phyloP scores from a whole-genome alignment of 768 basidiomycete genomes.

The Mycena maculata region DNA sequence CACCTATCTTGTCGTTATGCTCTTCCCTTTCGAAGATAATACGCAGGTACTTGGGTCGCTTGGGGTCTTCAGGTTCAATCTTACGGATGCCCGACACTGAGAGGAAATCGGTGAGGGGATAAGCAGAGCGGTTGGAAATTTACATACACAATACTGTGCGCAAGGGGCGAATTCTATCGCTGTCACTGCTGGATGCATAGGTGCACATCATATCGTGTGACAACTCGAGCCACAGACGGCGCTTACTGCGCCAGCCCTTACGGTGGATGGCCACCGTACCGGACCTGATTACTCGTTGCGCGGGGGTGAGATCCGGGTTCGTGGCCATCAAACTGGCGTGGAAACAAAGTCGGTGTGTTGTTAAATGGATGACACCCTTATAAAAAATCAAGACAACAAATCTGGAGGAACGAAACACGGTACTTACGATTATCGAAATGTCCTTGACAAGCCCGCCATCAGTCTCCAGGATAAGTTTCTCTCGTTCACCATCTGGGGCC shows the following conservation, averaged over 20 bases:
- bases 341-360: slow-evolving; percentile 73
- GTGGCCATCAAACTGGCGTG: slow-evolving; percentile 70
- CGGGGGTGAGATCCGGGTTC: slow-evolving; percentile 44
- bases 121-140: neutral
- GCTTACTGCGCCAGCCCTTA: slow-evolving; percentile 56
- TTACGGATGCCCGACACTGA: slow-evolving; percentile 62
- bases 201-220: slow-evolving; percentile 69
- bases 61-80: slow-evolving; percentile 56
- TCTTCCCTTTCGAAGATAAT: slow-evolving; percentile 52
- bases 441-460: slow-evolving; percentile 51
- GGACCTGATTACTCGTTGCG: slow-evolving; percentile 56
- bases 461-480: slow-evolving; percentile 63
- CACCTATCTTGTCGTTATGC: slow-evolving; percentile 37
- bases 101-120: slow-evolving; percentile 1
- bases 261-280: slow-evolving; percentile 63
- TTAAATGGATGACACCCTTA: slow-evolving; percentile 69
- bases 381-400: slow-evolving; percentile 27
- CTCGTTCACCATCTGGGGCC: slow-evolving; percentile 54
- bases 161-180: slow-evolving; percentile 65
- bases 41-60: slow-evolving; percentile 56
- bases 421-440: slow-evolving; percentile 22
- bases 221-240: slow-evolving; percentile 72
- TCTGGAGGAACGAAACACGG: slow-evolving; percentile 8
- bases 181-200: slow-evolving; percentile 65
- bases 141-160: slow-evolving; percentile 62